Conservation (phyloP, 164 flowering plant species). For the Stephania cephalantha region DNA sequence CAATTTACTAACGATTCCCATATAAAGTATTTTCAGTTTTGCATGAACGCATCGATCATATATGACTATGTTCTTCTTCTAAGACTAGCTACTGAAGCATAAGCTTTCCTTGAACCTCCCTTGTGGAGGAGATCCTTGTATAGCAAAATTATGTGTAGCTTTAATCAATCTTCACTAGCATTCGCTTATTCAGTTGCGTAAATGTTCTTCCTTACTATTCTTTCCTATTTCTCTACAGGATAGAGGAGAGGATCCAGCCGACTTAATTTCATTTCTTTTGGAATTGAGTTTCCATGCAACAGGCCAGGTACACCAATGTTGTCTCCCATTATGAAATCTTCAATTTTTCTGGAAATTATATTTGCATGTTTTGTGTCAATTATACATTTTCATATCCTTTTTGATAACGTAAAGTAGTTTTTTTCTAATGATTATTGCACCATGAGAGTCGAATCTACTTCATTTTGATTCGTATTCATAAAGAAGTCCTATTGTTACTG, state of each 20-base stretch:
- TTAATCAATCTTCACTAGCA: neutral
- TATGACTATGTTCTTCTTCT: neutral
- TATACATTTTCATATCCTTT: neutral
- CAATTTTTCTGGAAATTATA: neutral
- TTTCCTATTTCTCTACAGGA: slow-evolving; percentile 44
- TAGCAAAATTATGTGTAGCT: neutral
- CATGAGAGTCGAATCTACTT: too few species aligned
- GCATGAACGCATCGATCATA: too few species aligned
- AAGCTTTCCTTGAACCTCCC: neutral
- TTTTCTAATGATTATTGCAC: too few species aligned
- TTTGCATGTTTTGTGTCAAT: neutral
- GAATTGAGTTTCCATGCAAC: slow-evolving; percentile 92
- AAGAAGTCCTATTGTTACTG: too few species aligned
- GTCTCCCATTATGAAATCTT: neutral
- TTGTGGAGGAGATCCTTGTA: neutral
- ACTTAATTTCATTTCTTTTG: slow-evolving; percentile 79
- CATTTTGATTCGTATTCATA: too few species aligned
- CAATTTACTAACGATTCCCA: neutral
- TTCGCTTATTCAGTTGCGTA: neutral
- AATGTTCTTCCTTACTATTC: neutral
- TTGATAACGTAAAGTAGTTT: too few species aligned
- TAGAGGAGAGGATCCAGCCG: slow-evolving; percentile 69
- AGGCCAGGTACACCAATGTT: slow-evolving; percentile 57
- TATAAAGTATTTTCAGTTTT: too few species aligned
- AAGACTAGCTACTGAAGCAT: neutral